Conservation (phyloP, 306 rosid species). For the Prosopis cineraria region DNA sequence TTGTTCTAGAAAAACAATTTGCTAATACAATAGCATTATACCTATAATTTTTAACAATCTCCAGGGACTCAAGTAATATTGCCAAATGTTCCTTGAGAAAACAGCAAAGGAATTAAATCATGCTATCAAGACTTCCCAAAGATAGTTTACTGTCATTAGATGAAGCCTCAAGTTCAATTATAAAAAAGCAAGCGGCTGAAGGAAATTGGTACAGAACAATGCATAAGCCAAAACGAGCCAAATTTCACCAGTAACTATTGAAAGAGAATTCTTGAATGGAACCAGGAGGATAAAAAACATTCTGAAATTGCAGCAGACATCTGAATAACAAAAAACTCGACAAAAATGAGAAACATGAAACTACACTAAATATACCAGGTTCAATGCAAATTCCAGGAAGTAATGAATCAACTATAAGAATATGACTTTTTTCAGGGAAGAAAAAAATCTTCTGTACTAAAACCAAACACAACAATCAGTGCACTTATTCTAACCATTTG, state of each 20-base stretch:
- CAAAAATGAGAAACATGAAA: not conserved
- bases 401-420: not conserved
- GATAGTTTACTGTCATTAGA: not conserved
- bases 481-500: constrained; percentile 3
- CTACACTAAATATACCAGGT: not conserved
- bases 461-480: constrained; percentile 18
- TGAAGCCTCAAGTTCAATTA: not conserved
- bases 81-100: not conserved
- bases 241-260: not conserved
- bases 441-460: not conserved
- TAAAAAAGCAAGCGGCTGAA: not conserved
- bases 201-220: not conserved
- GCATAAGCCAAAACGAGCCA: not conserved
- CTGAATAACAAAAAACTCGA: not conserved
- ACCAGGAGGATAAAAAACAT: not conserved
- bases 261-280: not conserved
- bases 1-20: not conserved
- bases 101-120: not conserved
- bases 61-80: not conserved
- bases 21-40: not conserved
- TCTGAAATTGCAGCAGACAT: not conserved
- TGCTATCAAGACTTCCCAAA: not conserved
- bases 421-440: not conserved
- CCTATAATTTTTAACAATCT: not conserved
- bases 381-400: not conserved